A percentile compares a stretch with the other conserved stretches of the same genome.
These are phyloP conservation scores for Magnolia sinica DNA, from an alignment of 164 flowering plant genomes.

Conservation along the genomic window DNA sequence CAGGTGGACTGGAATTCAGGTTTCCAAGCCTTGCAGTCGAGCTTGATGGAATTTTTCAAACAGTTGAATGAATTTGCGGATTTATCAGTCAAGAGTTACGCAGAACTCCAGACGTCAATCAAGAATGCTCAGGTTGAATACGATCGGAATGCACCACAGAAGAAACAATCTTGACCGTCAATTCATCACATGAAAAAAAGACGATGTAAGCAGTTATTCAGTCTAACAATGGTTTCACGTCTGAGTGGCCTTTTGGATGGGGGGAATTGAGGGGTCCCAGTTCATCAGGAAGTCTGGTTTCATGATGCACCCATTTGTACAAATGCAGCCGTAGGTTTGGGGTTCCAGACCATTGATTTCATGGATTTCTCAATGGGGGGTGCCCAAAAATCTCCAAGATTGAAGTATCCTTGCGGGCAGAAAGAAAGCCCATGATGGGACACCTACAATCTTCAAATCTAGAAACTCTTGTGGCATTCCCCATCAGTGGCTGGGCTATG, in stretches of 20 bases:
- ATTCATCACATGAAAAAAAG: neutral
- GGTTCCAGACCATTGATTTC: neutral
- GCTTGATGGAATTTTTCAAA: constrained; percentile 55
- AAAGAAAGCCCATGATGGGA: neutral
- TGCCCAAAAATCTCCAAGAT: neutral
- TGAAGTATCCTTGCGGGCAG: neutral
- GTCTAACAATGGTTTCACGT: neutral
- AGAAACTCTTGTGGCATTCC: neutral
- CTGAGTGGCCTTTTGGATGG: neutral
- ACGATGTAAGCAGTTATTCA: neutral
- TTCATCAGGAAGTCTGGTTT: neutral
- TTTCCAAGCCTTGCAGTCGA: constrained; percentile 49
- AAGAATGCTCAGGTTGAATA: constrained; percentile 36
- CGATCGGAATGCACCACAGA: constrained; percentile 8
- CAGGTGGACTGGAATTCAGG: constrained; percentile 45
- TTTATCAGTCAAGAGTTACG: constrained; percentile 51
- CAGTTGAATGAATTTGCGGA: constrained; percentile 52
- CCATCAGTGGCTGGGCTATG: neutral
- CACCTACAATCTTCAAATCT: neutral
- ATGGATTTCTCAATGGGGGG: neutral
- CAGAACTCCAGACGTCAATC: constrained; percentile 46
- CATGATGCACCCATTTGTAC: neutral
- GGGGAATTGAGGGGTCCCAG: neutral
- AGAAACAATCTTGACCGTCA: constrained; percentile 7
- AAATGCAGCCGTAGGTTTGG: neutral